phyloP scores from a whole-genome alignment of 2,329 filamentous ascomycete species.

The Aspergillus sp. region DNA sequence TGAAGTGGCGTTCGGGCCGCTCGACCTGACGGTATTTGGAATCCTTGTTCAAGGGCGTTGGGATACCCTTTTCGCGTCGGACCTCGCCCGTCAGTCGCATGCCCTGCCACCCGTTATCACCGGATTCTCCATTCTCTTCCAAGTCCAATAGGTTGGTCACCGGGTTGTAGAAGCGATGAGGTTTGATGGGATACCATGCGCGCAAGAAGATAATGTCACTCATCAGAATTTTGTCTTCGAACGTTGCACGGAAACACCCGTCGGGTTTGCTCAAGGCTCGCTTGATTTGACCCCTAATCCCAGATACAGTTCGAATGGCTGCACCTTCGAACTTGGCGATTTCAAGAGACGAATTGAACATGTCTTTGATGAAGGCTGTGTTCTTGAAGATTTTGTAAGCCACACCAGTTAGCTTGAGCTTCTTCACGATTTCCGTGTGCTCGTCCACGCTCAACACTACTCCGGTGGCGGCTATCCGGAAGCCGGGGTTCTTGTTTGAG shows the following conservation, averaged over 20 bases:
- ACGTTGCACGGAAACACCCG: constrained; percentile 93
- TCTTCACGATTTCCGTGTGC: constrained; percentile 97
- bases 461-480: constrained; percentile 91
- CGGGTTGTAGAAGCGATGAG: constrained; percentile 94
- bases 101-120: constrained; percentile 65
- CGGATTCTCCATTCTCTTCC: constrained; percentile 30
- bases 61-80: constrained; percentile 70
- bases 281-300: constrained; percentile 95
- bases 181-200: constrained; percentile 95
- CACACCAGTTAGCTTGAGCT: constrained; percentile 90
- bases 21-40: constrained; percentile 73
- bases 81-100: constrained; percentile 96
- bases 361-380: constrained; percentile 97
- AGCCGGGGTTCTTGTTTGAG: constrained; percentile 79
- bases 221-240: constrained; percentile 97
- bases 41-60: constrained; percentile 79
- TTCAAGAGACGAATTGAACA: constrained; percentile 91
- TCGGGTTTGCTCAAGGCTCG: constrained; percentile 89
- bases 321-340: constrained; percentile 98
- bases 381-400: constrained; percentile 99
- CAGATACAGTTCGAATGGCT: constrained; percentile 91
- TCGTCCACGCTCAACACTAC: constrained; percentile 94
- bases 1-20: constrained; percentile 69
- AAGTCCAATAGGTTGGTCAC: constrained; percentile 83
- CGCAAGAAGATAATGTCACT: constrained; percentile 94